Conservation (phyloP, 2,329 filamentous ascomycete genomes). For the Fonsecaea pugnacius region DNA sequence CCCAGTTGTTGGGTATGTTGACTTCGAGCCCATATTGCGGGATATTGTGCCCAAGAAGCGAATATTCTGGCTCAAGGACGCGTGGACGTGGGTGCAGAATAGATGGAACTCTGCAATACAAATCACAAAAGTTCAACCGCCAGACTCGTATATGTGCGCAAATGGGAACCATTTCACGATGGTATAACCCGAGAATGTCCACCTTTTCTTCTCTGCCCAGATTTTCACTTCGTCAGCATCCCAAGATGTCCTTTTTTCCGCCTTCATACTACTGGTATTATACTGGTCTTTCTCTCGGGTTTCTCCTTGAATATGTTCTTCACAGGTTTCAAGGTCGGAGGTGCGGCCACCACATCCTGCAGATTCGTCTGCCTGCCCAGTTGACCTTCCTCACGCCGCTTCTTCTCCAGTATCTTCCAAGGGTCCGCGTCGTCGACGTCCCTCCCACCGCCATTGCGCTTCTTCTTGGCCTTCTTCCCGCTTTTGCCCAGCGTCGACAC, state of each 20-base stretch:
- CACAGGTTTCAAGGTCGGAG: constrained; percentile 68
- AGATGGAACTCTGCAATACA: not conserved
- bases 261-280: not conserved
- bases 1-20: not conserved
- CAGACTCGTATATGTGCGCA: not conserved
- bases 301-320: constrained; percentile 36
- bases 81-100: not conserved
- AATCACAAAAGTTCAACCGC: not conserved
- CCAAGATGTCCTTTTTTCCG: not conserved
- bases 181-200: not conserved
- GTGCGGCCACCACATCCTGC: constrained; percentile 62
- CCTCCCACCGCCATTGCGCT: constrained; percentile 43
- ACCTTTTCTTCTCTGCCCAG: not conserved
- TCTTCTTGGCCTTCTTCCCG: constrained; percentile 53
- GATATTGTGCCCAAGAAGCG: not conserved
- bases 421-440: constrained; percentile 68
- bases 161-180: not conserved
- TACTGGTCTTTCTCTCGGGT: not conserved
- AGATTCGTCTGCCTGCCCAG: constrained; percentile 44
- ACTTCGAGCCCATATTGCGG: not conserved
- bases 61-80: not conserved
- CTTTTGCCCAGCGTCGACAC: constrained; percentile 55
- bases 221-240: not conserved
- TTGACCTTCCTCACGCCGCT: constrained; percentile 59
- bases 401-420: constrained; percentile 74